Base-by-base conservation (phyloP, 768 basidiomycete species). In the Sarcodon sp. region DNA sequence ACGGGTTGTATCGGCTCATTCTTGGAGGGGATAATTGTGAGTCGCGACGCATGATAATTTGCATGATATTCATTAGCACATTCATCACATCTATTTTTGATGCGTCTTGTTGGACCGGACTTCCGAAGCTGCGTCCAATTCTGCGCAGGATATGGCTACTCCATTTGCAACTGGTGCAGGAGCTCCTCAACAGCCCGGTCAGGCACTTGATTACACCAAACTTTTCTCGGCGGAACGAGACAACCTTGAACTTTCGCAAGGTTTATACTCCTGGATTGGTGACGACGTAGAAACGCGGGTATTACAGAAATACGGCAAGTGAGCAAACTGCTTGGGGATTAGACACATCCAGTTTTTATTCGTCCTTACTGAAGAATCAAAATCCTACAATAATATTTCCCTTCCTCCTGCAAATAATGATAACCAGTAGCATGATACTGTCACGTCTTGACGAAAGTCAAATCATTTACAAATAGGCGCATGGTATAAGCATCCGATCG, bases 1-100 rank as follows among this genome's bases (percentile, higher is more conserved):
- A 97, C 59, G 93, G 92, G 13, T 65, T 99, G 13, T 99, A 98
- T 69, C 87, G 85, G 44, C 80, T 98, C 51, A 77, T 98, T 50
- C 80, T 99, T 51, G 93, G 92, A 7, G 75, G 75, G 36, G 90
- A 93, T 47, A 91, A 93, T 58, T 76, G 94, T 93, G 54, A 57
- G 82, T 67, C 43, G 47, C 43, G 51, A 48, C 21, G 48, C 27
- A 36, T 33, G 27, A 6, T 47, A 27, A 43, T 36, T 47, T 48
- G 43, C 13, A 33, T 13, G 39, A 41, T 15, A 41, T 13, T 27
- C 39, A 27, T 41, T 2, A 41, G 15, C 11, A 13, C 21, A 27
- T 27, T 41, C 39, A 41, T 27, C 5, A 15, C 39, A 41, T 41
- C 13, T 41, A 16, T 8, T 41, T 41, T 41, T 41, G 8, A 41